phyloP scores from a whole-genome alignment of 2,329 filamentous ascomycete genomes.

The Escovopsis weberi region DNA sequence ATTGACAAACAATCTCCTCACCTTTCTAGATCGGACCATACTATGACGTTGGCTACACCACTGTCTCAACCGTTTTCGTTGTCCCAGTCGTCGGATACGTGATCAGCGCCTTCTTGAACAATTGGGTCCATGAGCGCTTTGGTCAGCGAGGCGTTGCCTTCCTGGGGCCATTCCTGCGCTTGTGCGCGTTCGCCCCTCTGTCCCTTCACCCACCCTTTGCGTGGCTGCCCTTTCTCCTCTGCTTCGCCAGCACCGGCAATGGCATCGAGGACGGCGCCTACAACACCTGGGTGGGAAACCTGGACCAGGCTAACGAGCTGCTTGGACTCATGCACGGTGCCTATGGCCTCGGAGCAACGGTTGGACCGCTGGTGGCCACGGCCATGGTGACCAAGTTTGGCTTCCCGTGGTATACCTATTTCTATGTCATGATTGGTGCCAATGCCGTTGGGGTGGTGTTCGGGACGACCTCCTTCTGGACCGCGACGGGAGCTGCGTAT shows the following conservation, averaged over 20 bases:
- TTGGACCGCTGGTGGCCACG: slow-evolving; percentile 57
- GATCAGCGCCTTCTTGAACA: slow-evolving; percentile 46
- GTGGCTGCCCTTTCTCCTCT: slow-evolving; percentile 48
- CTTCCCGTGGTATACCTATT: slow-evolving; percentile 58
- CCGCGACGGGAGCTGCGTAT: slow-evolving; percentile 42
- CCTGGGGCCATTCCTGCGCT: slow-evolving; percentile 45
- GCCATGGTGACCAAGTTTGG: slow-evolving; percentile 51
- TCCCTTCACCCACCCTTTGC: slow-evolving; percentile 56
- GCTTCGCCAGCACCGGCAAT: slow-evolving; percentile 56
- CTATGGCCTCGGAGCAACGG: slow-evolving; percentile 57
- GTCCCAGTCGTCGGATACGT: slow-evolving; percentile 52
- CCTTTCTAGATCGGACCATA: slow-evolving; percentile 25
- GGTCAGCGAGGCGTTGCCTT: slow-evolving; percentile 49
- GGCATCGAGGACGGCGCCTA: slow-evolving; percentile 49
- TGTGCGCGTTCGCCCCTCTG: slow-evolving; percentile 50
- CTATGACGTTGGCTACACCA: slow-evolving; percentile 44
- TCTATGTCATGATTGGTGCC: slow-evolving; percentile 56
- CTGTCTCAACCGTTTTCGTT: slow-evolving; percentile 52
- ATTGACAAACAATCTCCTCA: not conserved
- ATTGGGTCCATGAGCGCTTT: slow-evolving; percentile 20
- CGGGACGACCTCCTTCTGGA: slow-evolving; percentile 46
- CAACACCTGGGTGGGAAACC: slow-evolving; percentile 52
- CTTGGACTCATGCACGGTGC: slow-evolving; percentile 58
- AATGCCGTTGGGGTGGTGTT: slow-evolving; percentile 40
- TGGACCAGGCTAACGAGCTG: slow-evolving; percentile 58